Evolutionary conservation across 1,284 basidiomycete species (phyloP), one percentile per base, ranked within the genome.

Genomic region (Ceratobasidium papillatum): DNA sequence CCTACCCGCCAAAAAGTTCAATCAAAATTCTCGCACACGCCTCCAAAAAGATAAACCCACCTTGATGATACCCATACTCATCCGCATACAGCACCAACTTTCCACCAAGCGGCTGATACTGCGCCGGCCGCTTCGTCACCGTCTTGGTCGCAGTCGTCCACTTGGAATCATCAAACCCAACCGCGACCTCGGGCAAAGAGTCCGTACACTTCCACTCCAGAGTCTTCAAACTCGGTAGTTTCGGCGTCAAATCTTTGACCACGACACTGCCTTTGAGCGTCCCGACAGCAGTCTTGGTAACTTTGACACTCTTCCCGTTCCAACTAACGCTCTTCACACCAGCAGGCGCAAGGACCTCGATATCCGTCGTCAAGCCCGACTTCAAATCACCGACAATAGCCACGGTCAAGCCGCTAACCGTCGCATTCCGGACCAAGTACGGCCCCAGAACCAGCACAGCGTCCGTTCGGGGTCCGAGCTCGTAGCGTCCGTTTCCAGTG

Each of bases 131-230:
- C 34, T 76, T 77, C 12, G 85, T 86, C 5, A 77, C 79, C 3
- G 85, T 86, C 78, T 85, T 84, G 73, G 85, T 83, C 41, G 85
- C 86, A 9, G 80, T 72, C 0, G 74, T 74, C 81, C 86, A 86
- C 27, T 78, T 77, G 27, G 79, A 79, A 77, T 86, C 85, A 76
- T 84, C 82, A 74, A 84, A 86, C 0, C 75, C 77, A 1, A 76
- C 38, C 17, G 75, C 65, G 41, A 85, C 77, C 78, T 87, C 86
- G 0, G 85, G 86, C 52, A 87, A 76, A 5, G 84, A 84, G 76
- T 87, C 84, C 11, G 80, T 78, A 77, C 82, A 85, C 34, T 76
- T 80, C 86, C 86, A 87, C 32, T 78, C 76, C 27, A 82, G 77
- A 1, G 81, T 78, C 12, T 79, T 78, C 74, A 85, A 76, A 45